phyloP scores from a whole-genome alignment of 2,329 filamentous ascomycete genomes.

The Penicillium sp. region DNA sequence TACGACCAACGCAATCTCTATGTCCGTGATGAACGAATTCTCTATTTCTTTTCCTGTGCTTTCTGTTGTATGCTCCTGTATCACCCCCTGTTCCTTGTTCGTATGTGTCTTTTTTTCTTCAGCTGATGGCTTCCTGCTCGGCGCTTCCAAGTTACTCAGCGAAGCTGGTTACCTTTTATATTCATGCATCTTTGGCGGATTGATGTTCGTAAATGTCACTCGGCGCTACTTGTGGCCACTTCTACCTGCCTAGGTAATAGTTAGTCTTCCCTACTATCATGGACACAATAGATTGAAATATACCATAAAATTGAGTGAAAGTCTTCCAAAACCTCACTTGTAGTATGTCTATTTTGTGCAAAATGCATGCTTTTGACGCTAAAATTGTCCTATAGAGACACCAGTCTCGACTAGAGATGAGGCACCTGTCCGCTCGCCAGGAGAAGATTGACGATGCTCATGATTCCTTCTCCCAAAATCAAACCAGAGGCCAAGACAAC shows the following conservation, averaged over 20 bases:
- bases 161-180: not conserved
- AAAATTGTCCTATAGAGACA: not conserved
- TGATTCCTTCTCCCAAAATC: constrained; percentile 84
- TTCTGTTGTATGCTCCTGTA: constrained; percentile 1
- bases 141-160: not conserved
- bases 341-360: not conserved
- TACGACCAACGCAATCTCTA: constrained; percentile 13
- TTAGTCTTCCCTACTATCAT: not conserved
- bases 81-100: not conserved
- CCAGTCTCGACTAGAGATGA: constrained; percentile 51
- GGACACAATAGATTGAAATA: not conserved
- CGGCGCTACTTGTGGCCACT: not conserved
- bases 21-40: constrained; percentile 21
- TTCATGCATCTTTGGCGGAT: not conserved
- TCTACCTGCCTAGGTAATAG: not conserved
- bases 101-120: not conserved
- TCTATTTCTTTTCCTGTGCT: not conserved
- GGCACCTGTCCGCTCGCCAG: constrained; percentile 73
- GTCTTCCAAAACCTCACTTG: not conserved
- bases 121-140: not conserved
- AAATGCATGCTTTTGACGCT: not conserved
- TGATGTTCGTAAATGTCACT: constrained; percentile 6
- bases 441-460: constrained; percentile 84
- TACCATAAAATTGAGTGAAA: not conserved
- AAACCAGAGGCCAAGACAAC: constrained; percentile 87